phyloP scores from a whole-genome alignment of 257 asterid genomes.

The Verbascum thapsus region DNA sequence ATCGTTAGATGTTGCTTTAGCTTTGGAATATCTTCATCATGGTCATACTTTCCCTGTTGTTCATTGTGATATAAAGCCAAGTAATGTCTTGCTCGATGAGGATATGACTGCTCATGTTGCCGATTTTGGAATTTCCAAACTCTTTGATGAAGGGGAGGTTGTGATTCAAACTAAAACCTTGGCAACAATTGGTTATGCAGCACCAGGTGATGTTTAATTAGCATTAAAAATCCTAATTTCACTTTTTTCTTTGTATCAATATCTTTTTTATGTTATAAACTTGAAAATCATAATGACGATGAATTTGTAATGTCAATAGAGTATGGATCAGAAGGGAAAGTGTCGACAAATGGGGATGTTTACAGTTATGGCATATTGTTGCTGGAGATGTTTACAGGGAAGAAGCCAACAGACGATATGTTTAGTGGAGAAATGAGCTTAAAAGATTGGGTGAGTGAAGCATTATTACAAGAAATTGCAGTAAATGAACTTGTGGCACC shows the following conservation, averaged over 20 bases:
- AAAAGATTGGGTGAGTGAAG: slow-evolving; percentile 33
- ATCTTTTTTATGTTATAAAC: no score
- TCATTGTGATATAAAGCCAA: slow-evolving; percentile 46
- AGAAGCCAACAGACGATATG: slow-evolving; percentile 40
- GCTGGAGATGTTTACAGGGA: slow-evolving; percentile 45
- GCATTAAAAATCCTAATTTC: background rate
- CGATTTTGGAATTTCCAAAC: slow-evolving; percentile 35
- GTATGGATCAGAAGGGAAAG: slow-evolving; percentile 49
- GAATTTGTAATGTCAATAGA: slow-evolving; percentile 27
- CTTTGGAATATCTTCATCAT: slow-evolving; percentile 34
- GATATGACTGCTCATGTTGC: slow-evolving; percentile 31
- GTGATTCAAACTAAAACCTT: slow-evolving; percentile 25
- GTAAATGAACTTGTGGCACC: no score
- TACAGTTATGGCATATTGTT: slow-evolving; percentile 44
- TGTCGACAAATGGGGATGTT: slow-evolving; percentile 41
- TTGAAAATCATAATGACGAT: background rate
- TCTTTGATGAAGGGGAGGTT: slow-evolving; percentile 23
- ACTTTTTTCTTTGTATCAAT: no score
- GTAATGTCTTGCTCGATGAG: slow-evolving; percentile 37
- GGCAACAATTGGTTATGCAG: slow-evolving; percentile 35
- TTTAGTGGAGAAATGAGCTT: slow-evolving; percentile 34
- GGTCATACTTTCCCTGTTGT: slow-evolving; percentile 28
- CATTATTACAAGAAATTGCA: no score
- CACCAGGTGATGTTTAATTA: slow-evolving; percentile 29
- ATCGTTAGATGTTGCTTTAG: slow-evolving; percentile 34